phyloP scores from a whole-genome alignment of 176 grass and related monocot genomes.

The Triticum turgidum region DNA sequence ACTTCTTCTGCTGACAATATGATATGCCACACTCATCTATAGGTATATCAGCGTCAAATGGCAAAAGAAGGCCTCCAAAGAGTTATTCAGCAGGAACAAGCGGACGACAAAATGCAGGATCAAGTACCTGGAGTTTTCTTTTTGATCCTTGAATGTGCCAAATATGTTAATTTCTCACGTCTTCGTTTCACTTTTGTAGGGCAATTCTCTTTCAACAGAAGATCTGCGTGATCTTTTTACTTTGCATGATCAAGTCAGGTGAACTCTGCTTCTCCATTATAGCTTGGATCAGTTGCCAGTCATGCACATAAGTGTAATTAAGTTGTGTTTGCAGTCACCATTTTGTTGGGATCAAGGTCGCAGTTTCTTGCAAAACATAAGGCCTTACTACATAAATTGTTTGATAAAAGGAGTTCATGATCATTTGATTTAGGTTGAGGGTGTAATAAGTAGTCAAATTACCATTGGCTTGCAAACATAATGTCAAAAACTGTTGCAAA shows the following conservation, averaged over 20 bases:
- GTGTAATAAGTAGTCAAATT: background rate
- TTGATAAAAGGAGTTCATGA: background rate
- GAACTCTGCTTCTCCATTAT: constrained; percentile 20
- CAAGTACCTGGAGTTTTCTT: constrained; percentile 25
- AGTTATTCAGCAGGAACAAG: constrained; percentile 88
- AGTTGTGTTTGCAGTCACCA: background rate
- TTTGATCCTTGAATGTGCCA: constrained; percentile 7
- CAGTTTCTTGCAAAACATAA: background rate
- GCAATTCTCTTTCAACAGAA: constrained; percentile 83
- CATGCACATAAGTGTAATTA: constrained; percentile 2
- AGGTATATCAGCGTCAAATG: constrained; percentile 99
- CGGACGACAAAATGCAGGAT: constrained; percentile 58
- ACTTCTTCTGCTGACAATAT: constrained; percentile 10
- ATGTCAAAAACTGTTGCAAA: constrained; percentile 8
- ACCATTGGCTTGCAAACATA: background rate
- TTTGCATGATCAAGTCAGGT: constrained; percentile 85
- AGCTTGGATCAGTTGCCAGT: constrained; percentile 4
- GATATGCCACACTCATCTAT: constrained; percentile 33
- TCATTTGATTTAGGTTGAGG: background rate
- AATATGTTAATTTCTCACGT: constrained; percentile 27
- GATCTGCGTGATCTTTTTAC: constrained; percentile 92
- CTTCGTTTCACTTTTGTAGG: constrained; percentile 49
- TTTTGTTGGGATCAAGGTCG: constrained; percentile 2
- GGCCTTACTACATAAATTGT: background rate
- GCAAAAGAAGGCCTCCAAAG: constrained; percentile 98